Evolutionary conservation across 2,329 filamentous ascomycete genomes (phyloP), one percentile per base, ranked within the genome.

Genomic region (Ascomycota sp.): DNA sequence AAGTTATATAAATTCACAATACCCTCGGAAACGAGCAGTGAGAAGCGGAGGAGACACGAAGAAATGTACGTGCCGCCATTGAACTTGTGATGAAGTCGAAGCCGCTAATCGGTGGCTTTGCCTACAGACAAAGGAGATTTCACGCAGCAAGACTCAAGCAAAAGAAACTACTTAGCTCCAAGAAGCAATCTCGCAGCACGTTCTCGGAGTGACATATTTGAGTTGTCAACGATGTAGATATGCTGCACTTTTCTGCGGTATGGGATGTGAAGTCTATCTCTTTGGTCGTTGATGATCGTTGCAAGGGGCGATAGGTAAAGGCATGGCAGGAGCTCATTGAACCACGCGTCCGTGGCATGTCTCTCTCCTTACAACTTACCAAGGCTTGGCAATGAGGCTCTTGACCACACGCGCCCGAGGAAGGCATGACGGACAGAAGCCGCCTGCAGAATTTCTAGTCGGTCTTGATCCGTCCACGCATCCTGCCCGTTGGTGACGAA

Each of bases 141-240:
- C 52, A 63, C 25, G 51, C 56, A 12, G 40, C 45, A 2, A 51
- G 64, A 19, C 36, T 69, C 15, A 54, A 46, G 34, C 41, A 51
- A 10, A 69, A 69, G 43, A 67, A 63, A 40, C 42, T 56, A 8
- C 47, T 52, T 11, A 59, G 60, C 36, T 48, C 47, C 7, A 69
- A 68, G 47, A 69, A 69, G 38, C 50, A 59, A 31, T 52, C 41
- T 20, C 52, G 62, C 11, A 53, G 47, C 40, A 52, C 55, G 2
- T 40, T 44, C n/a, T 40, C 40, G 3, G 36, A 41, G n/a, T 49
- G 38, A 17, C 15, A 17, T 17, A 17, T 17, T 17, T 17, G 15
- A 17, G 15, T 4, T 4, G 15, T 17, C 15, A 17, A 17, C 15
- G 15, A 17, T 17, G 15, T 17, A 17, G 15, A 17, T 17, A 17